These are phyloP conservation scores for Citrullus mucosospermus DNA, from an alignment of 306 rosid genomes.

Conservation along the genomic window DNA sequence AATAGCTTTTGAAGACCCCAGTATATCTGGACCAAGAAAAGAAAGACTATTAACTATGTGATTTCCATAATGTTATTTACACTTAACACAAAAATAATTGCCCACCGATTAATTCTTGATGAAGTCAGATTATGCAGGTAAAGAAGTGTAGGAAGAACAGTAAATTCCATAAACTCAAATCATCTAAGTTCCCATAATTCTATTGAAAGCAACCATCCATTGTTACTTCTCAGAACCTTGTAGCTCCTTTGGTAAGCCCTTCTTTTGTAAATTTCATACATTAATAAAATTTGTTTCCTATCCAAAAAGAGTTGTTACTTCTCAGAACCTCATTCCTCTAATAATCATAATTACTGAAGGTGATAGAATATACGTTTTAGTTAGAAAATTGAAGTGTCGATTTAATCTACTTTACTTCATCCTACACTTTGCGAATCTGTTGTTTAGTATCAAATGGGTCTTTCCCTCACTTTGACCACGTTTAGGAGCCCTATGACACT, in stretches of 20 bases:
- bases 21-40: conserved; percentile 33
- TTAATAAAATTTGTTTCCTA: too few relatives aligned
- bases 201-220: neutral
- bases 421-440: neutral
- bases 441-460: neutral
- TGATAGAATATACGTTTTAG: neutral
- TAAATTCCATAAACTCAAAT: neutral
- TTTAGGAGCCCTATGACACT: neutral
- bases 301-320: neutral
- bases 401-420: neutral
- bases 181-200: neutral
- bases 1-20: conserved; percentile 33
- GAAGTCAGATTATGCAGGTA: neutral
- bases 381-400: neutral
- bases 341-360: neutral
- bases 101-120: neutral
- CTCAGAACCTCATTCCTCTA: neutral
- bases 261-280: too few relatives aligned
- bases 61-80: neutral
- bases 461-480: neutral
- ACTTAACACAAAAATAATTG: neutral
- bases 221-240: neutral
- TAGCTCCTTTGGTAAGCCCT: too few relatives aligned
- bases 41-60: neutral
- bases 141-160: neutral